A percentile compares a stretch with the other conserved stretches of the same genome.
These are phyloP conservation scores for Boletus patriciae DNA, from an alignment of 768 basidiomycete species.

Conservation along the genomic window DNA sequence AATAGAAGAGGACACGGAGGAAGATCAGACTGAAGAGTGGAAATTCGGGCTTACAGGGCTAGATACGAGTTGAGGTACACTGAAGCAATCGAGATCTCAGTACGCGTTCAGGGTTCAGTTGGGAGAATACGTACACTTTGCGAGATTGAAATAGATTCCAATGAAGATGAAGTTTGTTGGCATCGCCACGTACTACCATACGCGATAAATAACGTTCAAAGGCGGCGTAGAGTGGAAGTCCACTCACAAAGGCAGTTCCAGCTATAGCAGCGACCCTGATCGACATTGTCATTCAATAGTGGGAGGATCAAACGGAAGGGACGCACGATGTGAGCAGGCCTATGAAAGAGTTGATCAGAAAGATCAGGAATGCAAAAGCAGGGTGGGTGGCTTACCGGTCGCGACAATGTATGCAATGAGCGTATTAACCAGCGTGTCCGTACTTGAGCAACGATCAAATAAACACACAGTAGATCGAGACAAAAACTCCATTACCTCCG, in stretches of 20 bases:
- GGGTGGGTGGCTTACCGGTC: constrained; percentile 40
- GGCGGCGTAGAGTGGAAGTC: background rate
- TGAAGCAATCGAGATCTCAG: constrained; percentile 17
- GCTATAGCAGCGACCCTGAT: constrained; percentile 46
- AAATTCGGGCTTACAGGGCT: constrained; percentile 34
- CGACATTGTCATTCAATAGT: background rate
- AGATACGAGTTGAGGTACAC: constrained; percentile 59
- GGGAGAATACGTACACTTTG: constrained; percentile 45
- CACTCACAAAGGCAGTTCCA: constrained; percentile 41
- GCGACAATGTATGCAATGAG: constrained; percentile 54
- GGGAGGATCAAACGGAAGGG: background rate
- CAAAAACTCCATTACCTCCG: constrained; percentile 34
- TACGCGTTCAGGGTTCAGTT: background rate
- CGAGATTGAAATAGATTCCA: constrained; percentile 50
- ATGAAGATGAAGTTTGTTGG: constrained; percentile 53
- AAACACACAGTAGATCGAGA: background rate
- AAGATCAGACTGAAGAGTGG: background rate
- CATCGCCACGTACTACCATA: constrained; percentile 43
- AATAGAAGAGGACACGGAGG: background rate
- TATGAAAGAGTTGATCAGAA: constrained; percentile 28
- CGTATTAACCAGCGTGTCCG: constrained; percentile 46
- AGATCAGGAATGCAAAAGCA: constrained; percentile 18
- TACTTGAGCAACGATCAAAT: constrained; percentile 33
- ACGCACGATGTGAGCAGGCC: constrained; percentile 40
- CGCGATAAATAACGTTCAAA: background rate